Conservation (phyloP, 2,329 filamentous ascomycete species). For the Delphinella strobiligena region DNA sequence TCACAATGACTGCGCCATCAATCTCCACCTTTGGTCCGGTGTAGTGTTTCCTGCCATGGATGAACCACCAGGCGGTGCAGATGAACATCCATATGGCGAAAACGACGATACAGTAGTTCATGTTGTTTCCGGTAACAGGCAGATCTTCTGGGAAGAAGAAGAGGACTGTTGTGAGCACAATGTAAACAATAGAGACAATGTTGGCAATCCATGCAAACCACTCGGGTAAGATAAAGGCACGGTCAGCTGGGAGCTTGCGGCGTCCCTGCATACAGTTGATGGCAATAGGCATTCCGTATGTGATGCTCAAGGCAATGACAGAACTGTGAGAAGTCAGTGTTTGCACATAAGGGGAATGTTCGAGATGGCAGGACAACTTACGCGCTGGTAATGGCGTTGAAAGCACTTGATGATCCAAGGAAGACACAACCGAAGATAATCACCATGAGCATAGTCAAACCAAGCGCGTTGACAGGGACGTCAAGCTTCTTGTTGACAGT, state of each 20-base stretch:
- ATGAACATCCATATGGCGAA: slow-evolving; percentile 48
- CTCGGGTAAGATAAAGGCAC: slow-evolving; percentile 45
- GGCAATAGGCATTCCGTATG: slow-evolving; percentile 61
- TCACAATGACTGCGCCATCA: slow-evolving; percentile 14
- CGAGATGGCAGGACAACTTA: too few relatives aligned
- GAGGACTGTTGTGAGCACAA: slow-evolving; percentile 58
- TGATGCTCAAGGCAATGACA: slow-evolving; percentile 59
- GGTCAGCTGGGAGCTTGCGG: slow-evolving; percentile 45
- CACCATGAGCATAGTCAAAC: slow-evolving; percentile 19
- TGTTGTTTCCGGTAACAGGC: slow-evolving; percentile 53
- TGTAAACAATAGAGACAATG: slow-evolving; percentile 48
- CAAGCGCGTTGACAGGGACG: slow-evolving; percentile 22
- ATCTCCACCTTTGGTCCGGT: slow-evolving; percentile 32
- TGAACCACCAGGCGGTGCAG: slow-evolving; percentile 45
- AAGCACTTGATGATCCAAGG: slow-evolving; percentile 23
- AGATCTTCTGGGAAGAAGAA: slow-evolving; percentile 62
- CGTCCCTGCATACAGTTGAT: slow-evolving; percentile 58
- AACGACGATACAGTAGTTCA: slow-evolving; percentile 52
- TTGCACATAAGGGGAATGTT: too few relatives aligned
- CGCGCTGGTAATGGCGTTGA: slow-evolving; percentile 25
- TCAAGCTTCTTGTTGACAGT: slow-evolving; percentile 23
- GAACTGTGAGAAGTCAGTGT: slow-evolving; percentile 44
- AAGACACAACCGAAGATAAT: slow-evolving; percentile 25
- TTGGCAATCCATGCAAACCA: slow-evolving; percentile 50
- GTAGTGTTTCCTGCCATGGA: slow-evolving; percentile 51